phyloP scores from a whole-genome alignment of 2,329 filamentous ascomycete species.

The Fusarium cicatricum region DNA sequence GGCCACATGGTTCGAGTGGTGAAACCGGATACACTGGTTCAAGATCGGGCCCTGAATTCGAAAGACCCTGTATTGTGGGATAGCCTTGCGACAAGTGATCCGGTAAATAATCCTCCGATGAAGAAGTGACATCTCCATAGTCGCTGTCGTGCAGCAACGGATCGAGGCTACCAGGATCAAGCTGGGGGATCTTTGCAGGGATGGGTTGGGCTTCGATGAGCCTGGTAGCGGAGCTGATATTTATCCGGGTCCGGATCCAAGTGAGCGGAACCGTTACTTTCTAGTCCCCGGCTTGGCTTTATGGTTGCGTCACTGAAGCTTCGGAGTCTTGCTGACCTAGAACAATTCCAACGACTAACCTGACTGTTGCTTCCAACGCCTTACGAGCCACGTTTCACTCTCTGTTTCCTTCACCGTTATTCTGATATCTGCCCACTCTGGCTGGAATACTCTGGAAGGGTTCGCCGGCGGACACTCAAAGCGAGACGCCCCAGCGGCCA shows the following conservation, averaged over 20 bases:
- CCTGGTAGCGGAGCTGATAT: slow-evolving; percentile 23
- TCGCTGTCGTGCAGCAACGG: slow-evolving; percentile 25
- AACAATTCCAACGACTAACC: slow-evolving; percentile 8
- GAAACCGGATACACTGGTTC: slow-evolving; percentile 12
- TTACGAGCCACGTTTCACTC: slow-evolving; percentile 13
- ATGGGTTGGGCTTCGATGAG: background rate
- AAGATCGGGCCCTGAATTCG: slow-evolving; percentile 9
- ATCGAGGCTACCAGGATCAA: slow-evolving; percentile 33
- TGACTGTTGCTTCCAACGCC: slow-evolving; percentile 22
- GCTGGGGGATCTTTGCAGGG: slow-evolving; percentile 34
- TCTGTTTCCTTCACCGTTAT: background rate
- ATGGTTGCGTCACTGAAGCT: slow-evolving; percentile 38
- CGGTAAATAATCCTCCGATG: background rate
- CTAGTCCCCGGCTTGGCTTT: slow-evolving; percentile 16
- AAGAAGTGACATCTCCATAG: background rate
- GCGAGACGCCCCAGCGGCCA: slow-evolving; percentile 40
- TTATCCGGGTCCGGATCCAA: slow-evolving; percentile 33
- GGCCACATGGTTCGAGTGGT: slow-evolving; percentile 22
- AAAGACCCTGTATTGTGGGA: background rate
- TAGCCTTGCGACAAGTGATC: background rate
- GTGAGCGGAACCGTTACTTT: slow-evolving; percentile 4
- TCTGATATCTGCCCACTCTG: slow-evolving; percentile 49
- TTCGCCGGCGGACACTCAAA: slow-evolving; percentile 50
- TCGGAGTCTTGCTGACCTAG: slow-evolving; percentile 3
- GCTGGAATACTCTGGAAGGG: slow-evolving; percentile 60